These are phyloP conservation scores for Kitagawia praeruptora DNA, from an alignment of 129 eudicot genomes.

Conservation along the genomic window DNA sequence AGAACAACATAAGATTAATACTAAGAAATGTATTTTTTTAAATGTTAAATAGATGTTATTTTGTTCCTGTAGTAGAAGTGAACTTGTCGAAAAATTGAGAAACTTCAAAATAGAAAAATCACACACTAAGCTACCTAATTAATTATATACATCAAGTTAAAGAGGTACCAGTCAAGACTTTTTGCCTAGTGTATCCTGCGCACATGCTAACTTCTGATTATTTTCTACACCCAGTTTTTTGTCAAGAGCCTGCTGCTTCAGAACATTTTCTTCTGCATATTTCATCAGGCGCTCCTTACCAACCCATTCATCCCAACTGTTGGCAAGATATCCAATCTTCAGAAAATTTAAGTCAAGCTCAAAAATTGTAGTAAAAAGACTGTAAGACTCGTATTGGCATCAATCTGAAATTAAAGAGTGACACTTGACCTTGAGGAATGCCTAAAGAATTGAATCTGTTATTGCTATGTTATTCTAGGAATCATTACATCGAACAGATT, in stretches of 20 bases:
- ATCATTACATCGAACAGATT: no score
- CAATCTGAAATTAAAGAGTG: no score
- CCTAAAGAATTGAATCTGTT: no score
- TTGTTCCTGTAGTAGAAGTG: not conserved
- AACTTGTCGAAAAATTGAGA: not conserved
- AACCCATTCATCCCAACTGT: constrained; percentile 99
- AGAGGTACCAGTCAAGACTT: constrained; percentile 51
- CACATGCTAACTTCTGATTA: constrained; percentile 54
- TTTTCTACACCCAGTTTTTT: constrained; percentile 65
- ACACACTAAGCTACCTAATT: not conserved
- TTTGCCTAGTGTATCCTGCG: constrained; percentile 57
- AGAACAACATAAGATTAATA: not conserved
- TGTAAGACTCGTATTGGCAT: not conserved
- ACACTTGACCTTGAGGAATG: no score
- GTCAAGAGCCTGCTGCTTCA: constrained; percentile 68
- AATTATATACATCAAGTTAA: not conserved
- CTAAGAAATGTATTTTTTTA: not conserved
- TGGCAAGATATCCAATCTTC: constrained; percentile 23
- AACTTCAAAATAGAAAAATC: not conserved
- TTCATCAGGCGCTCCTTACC: constrained; percentile 71
- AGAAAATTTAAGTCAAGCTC: constrained; percentile 3
- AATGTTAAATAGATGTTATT: not conserved
- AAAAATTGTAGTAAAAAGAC: not conserved
- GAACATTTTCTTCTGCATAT: constrained; percentile 61
- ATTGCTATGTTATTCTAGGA: no score